These are phyloP conservation scores for Trichoderma asperelloides DNA, from an alignment of 495 filamentous ascomycete species.

Conservation along the genomic window DNA sequence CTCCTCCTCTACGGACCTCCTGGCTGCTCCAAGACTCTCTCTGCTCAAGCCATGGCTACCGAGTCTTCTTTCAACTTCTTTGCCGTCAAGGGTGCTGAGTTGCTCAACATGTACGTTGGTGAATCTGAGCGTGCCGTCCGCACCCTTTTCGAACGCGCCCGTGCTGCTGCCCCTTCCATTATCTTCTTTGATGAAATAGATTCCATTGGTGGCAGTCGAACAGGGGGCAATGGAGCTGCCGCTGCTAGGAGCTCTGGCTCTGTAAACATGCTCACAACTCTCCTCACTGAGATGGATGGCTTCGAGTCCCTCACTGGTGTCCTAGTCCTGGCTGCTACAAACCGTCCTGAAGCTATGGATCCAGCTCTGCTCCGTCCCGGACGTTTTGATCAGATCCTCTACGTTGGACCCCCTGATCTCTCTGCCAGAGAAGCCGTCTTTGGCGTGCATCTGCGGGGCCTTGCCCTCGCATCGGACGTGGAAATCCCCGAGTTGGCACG, in stretches of 20 bases:
- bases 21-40: conserved; percentile 92
- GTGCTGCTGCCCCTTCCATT: conserved; percentile 80
- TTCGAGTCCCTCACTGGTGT: conserved; percentile 80
- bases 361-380: conserved; percentile 81
- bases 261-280: conserved; percentile 80
- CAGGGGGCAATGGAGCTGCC: conserved; percentile 25
- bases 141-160: conserved; percentile 80
- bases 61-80: conserved; percentile 91
- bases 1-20: conserved; percentile 90
- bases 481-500: conserved; percentile 56
- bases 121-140: conserved; percentile 87
- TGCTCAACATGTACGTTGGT: conserved; percentile 95
- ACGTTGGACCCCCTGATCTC: conserved; percentile 75
- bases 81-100: conserved; percentile 91
- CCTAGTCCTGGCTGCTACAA: conserved; percentile 88
- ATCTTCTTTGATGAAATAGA: conserved; percentile 99
- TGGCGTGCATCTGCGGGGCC: conserved; percentile 50
- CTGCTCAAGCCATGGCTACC: conserved; percentile 85
- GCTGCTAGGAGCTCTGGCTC: conserved; percentile 41
- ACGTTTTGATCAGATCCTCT: conserved; percentile 80
- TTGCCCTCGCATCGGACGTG: conserved; percentile 51
- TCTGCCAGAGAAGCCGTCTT: conserved; percentile 73
- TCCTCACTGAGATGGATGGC: conserved; percentile 95
- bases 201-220: conserved; percentile 71
- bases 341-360: conserved; percentile 81